A percentile compares a stretch with the other conserved stretches of the same genome.
These are phyloP conservation scores for Truncatella angustata DNA, from an alignment of 2,329 filamentous ascomycete species.

Conservation along the genomic window DNA sequence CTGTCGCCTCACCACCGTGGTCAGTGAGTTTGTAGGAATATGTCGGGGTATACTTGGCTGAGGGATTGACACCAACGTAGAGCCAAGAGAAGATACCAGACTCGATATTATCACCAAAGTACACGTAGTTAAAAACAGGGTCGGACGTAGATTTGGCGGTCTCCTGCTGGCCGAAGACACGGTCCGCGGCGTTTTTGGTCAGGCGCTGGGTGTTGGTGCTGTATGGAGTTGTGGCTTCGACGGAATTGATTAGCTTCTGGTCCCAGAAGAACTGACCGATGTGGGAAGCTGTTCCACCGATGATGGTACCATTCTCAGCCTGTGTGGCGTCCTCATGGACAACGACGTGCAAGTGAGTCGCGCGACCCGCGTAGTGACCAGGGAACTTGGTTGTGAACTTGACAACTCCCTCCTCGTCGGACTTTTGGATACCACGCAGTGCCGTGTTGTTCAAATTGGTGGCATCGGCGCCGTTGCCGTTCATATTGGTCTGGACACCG, in stretches of 20 bases:
- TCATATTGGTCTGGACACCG: conserved; percentile 35
- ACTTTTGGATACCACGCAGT: conserved; percentile 39
- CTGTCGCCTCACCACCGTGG: neutral
- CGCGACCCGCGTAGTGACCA: conserved; percentile 41
- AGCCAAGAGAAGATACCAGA: conserved; percentile 2
- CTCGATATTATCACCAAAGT: conserved; percentile 1
- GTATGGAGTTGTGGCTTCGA: conserved; percentile 4
- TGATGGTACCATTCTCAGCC: conserved; percentile 44
- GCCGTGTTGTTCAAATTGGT: conserved; percentile 41
- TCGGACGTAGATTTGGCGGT: neutral
- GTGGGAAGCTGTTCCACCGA: conserved; percentile 44
- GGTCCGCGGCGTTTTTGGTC: conserved; percentile 5
- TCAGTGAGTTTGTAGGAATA: conserved; percentile 1
- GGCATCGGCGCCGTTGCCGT: conserved; percentile 37
- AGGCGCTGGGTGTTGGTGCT: neutral
- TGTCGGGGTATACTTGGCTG: neutral
- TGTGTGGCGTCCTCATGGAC: conserved; percentile 38
- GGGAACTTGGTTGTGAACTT: conserved; percentile 41
- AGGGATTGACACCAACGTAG: neutral
- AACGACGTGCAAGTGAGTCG: conserved; percentile 48
- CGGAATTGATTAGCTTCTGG: conserved; percentile 48
- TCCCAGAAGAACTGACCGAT: conserved; percentile 67
- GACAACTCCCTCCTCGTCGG: conserved; percentile 38
- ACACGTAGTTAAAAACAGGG: conserved; percentile 7
- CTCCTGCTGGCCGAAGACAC: neutral